These are phyloP conservation scores for Xylaria sp. DNA, from an alignment of 2,329 filamentous ascomycete species.

Conservation along the genomic window DNA sequence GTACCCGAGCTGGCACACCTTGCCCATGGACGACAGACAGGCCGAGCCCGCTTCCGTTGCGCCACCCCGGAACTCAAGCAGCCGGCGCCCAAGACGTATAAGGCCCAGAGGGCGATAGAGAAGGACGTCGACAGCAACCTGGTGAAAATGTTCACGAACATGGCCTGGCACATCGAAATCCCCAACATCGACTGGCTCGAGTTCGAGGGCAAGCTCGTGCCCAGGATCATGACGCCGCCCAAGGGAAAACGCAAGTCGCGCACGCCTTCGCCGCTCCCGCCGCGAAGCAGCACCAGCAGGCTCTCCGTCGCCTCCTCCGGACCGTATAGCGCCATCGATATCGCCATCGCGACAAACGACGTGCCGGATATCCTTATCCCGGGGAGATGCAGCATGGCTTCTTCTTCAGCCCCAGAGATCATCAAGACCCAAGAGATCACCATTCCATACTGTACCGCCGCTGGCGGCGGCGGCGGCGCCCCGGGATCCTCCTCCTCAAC, in stretches of 20 bases:
- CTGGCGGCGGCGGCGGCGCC: no score
- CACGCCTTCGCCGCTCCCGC: background rate
- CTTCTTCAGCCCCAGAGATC: no score
- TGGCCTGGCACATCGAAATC: constrained; percentile 27
- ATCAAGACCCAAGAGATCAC: no score
- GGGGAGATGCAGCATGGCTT: background rate
- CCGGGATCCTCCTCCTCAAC: constrained; percentile 1
- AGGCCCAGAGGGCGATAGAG: background rate
- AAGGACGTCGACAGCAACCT: constrained; percentile 29
- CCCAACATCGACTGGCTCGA: constrained; percentile 30
- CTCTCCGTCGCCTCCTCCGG: background rate
- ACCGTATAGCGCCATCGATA: background rate
- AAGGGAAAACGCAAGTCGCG: constrained; percentile 11
- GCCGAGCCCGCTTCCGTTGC: background rate
- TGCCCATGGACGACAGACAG: background rate
- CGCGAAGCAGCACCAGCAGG: no score
- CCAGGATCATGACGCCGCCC: constrained; percentile 23
- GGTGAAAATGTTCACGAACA: constrained; percentile 32
- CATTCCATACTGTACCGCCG: no score
- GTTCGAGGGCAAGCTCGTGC: constrained; percentile 27
- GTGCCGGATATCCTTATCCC: background rate
- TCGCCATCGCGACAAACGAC: background rate
- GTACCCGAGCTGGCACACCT: constrained; percentile 32
- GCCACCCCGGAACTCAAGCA: constrained; percentile 4
- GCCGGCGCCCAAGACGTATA: background rate